Evolutionary conservation across 1,139 yeast species (phyloP).

Genomic region (Hemisphaericaspora lyxosophila): DNA sequence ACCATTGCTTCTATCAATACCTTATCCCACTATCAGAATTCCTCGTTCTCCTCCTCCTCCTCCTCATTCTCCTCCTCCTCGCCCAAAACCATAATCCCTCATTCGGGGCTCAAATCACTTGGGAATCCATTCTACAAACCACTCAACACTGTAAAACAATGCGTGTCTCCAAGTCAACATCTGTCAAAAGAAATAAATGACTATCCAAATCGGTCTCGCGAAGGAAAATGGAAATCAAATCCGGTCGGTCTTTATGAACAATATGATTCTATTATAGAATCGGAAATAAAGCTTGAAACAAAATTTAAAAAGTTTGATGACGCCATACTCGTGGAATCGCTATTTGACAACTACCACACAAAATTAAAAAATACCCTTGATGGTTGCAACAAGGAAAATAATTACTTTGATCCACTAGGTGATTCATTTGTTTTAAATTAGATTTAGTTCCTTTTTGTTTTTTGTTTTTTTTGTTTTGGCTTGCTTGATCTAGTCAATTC

Average conservation of each 20-base stretch:
- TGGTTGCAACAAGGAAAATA: conserved; percentile 1
- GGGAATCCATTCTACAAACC: conserved; percentile 18
- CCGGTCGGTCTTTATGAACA: background rate
- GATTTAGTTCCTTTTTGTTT: conserved; percentile 1
- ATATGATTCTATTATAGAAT: no score
- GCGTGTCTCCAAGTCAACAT: background rate
- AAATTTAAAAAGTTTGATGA: conserved; percentile 8
- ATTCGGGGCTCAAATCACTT: conserved; percentile 7
- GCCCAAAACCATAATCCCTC: conserved; percentile 1
- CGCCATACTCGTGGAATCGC: conserved; percentile 8
- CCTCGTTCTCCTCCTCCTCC: conserved; percentile 12
- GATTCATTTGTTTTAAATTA: conserved; percentile 1
- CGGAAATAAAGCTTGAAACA: no score
- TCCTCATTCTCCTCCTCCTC: background rate
- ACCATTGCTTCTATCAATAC: conserved; percentile 25
- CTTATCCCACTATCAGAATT: conserved; percentile 9
- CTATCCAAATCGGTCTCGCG: no score
- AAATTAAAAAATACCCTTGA: background rate
- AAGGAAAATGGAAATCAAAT: background rate
- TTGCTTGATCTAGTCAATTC: no score
- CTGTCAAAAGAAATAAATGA: background rate
- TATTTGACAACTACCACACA: conserved; percentile 7
- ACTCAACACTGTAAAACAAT: conserved; percentile 3
- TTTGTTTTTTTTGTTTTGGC: no score
- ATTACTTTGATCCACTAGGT: conserved; percentile 6